Base-by-base conservation (phyloP, 2,329 filamentous ascomycete genomes). In the Aureobasidium namibiae region DNA sequence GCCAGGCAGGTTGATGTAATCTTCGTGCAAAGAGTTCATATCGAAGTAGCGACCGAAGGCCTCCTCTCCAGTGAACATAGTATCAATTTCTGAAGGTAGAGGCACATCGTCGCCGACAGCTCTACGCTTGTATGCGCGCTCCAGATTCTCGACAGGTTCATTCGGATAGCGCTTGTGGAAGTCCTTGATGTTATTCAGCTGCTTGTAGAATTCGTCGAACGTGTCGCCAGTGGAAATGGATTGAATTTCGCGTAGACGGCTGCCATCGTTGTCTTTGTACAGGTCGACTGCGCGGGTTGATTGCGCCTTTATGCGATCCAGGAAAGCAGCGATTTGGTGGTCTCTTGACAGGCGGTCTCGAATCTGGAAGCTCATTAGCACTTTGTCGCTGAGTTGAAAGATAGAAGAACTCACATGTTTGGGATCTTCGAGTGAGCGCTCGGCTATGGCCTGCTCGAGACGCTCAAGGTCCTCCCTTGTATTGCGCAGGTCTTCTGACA, bases 381-480 rank as follows among this genome's bases (percentile, higher is more conserved):
- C 7, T 14, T 5, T 24, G 24, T 18, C n/a, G 39, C 7, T 14
- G 29, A 11, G 26, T 21, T 9, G 13, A 45, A 56, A 29, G 52
- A 36, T 23, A 5, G 18, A 23, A 10, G 18, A n/a, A n/a, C 52
- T 42, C 49, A 58, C 54, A 73, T 92, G 88, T 74, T 88, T 89
- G 46, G 92, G 92, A 64, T 97, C 91, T 65, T 96, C 90, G 63
- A 85, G 81, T 62, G 95, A 84, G 68, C 92, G 88, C 76, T 97
- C 92, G 58, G 90, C 88, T 68, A 96, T 88, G 57, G 89, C 94
- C 73, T 96, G 90, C 76, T 99, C 94, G 61, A 99, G 82, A 64
- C 94, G 87, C 80, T 99, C 94, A 53, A 99, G 78, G 75, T 99
- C 94, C 82, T 99, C 94, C 68, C 96, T 92, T 67, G 96, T 84